Evolutionary conservation across 2,329 filamentous ascomycete species (phyloP), one percentile per base, ranked within the genome.

Genomic region (Pseudopithomyces chartarum): DNA sequence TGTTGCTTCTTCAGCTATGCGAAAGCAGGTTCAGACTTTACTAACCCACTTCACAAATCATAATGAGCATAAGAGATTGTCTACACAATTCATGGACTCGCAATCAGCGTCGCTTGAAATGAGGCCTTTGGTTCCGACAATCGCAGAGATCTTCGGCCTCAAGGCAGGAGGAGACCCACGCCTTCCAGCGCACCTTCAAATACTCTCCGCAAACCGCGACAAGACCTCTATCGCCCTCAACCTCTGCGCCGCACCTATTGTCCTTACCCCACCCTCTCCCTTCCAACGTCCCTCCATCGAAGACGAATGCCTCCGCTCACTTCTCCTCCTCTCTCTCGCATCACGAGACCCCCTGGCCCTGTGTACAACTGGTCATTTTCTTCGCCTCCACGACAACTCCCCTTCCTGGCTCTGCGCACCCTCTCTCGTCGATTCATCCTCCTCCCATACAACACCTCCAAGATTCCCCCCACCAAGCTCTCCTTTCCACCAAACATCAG

Each of bases 201-300:
- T 72, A 32, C 70, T 78, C 3, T 76, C 79, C 55, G 78, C 78
- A 5, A 74, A 78, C 46, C 76, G 78, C 50, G 78, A 80, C 64
- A 78, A 78, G 58, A 73, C 75, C 1, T 73, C 73, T 17, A 79
- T 80, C 55, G 73, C 75, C 17, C 63, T 80, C 10, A 79, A 76
- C 48, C 71, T 73, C 10, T 73, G 75, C 54, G 73, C 75, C 13
- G 67, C 76, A 23, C 78, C 78, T 7, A 57, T 80, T 26, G 71
- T 70, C 3, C 58, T 79, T 1, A 70, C 68, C 32, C 66, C 74
- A 10, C 54, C 63, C 2, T 67, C 61, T 20, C 58, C 66, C 3
- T 63, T 69, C 17, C 70, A 70, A 22, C 60, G 71, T 17, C 73
- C 73, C 6, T 65, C 61, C 20, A 69, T 70, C 11, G 74, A 77